Evolutionary conservation across 345 rosid species (phyloP).

Genomic region (Arabidopsis suecica): DNA sequence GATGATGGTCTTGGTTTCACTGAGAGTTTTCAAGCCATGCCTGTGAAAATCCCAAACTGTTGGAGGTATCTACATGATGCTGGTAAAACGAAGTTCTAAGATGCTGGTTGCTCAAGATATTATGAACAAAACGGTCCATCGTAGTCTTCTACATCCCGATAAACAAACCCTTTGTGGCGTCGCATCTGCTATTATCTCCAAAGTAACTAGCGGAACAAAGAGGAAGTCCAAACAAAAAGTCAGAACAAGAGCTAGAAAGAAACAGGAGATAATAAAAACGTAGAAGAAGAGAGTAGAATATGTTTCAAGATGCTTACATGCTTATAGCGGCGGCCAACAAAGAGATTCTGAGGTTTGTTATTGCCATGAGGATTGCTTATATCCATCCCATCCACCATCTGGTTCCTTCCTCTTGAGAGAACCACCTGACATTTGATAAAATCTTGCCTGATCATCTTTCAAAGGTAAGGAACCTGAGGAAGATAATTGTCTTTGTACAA

Average conservation of each 20-base stretch:
- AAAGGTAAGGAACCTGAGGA: slow-evolving; percentile 57
- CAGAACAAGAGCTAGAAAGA: background rate
- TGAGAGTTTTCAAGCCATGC: slow-evolving; percentile 32
- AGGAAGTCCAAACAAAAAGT: slow-evolving; percentile 15
- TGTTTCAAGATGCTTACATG: slow-evolving; percentile 33
- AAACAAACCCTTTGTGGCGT: background rate
- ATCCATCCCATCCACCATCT: slow-evolving; percentile 93
- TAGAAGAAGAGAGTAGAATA: background rate
- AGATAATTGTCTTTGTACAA: slow-evolving; percentile 60
- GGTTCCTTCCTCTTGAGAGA: slow-evolving; percentile 81
- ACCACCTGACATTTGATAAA: slow-evolving; percentile 69
- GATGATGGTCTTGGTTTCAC: slow-evolving; percentile 40
- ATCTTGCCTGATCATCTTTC: slow-evolving; percentile 74
- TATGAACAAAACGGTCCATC: slow-evolving; percentile 30
- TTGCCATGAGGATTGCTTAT: slow-evolving; percentile 82
- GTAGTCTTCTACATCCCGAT: slow-evolving; percentile 21
- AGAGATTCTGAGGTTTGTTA: slow-evolving; percentile 47
- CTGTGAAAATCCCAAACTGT: slow-evolving; percentile 34
- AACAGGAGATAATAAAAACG: background rate
- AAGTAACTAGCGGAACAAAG: slow-evolving; percentile 13
- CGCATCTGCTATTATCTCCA: slow-evolving; percentile 33
- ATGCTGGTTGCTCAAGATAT: slow-evolving; percentile 23
- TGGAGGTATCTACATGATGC: slow-evolving; percentile 40
- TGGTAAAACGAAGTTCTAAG: slow-evolving; percentile 35
- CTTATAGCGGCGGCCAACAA: slow-evolving; percentile 9